A percentile compares a stretch with the other conserved stretches of the same genome.
Evolutionary conservation across 495 filamentous ascomycete genomes (phyloP).

Genomic region (Penicillium ucsense): DNA sequence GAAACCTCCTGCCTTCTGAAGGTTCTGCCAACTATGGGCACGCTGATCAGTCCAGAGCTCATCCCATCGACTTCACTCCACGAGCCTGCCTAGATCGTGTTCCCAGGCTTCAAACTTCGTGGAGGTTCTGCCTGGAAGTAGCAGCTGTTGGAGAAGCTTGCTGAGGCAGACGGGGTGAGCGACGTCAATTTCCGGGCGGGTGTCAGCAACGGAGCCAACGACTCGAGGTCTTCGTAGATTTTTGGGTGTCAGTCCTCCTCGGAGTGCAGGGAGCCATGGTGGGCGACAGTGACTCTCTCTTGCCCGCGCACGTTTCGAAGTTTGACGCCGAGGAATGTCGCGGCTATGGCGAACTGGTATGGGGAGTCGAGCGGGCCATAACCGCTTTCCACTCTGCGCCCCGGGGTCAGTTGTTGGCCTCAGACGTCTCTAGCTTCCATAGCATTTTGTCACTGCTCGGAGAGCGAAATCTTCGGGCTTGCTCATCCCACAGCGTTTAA

Average conservation of each 20-base stretch:
- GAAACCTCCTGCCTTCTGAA: not conserved
- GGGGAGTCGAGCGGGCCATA: conserved; percentile 4
- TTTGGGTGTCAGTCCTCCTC: conserved; percentile 15
- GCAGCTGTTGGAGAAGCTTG: conserved; percentile 13
- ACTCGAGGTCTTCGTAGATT: conserved; percentile 8
- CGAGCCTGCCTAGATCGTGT: conserved; percentile 4
- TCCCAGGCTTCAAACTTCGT: not conserved
- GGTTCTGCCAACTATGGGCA: conserved; percentile 3
- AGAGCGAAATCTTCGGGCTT: conserved; percentile 2
- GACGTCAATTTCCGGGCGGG: conserved; percentile 13
- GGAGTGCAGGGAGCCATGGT: conserved; percentile 16
- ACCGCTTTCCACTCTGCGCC: conserved; percentile 12
- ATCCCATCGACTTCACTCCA: conserved; percentile 12
- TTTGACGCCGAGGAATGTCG: conserved; percentile 19
- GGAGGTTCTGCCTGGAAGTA: conserved; percentile 20
- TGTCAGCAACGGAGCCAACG: conserved; percentile 13
- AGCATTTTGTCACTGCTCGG: conserved; percentile 6
- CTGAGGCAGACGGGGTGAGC: conserved; percentile 13
- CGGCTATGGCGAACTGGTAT: conserved; percentile 6
- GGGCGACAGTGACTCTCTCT: conserved; percentile 6
- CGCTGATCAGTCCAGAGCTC: conserved; percentile 13
- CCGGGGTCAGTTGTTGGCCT: conserved; percentile 12
- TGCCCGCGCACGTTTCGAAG: conserved; percentile 11
- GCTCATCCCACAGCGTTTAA: conserved; percentile 8
- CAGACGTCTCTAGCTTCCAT: conserved; percentile 13